Percentiles rank a stretch among this genome's conserved stretches.
These are phyloP conservation scores for Protomyces inundatus DNA, from an alignment of 1,139 yeast genomes.

Conservation along the genomic window DNA sequence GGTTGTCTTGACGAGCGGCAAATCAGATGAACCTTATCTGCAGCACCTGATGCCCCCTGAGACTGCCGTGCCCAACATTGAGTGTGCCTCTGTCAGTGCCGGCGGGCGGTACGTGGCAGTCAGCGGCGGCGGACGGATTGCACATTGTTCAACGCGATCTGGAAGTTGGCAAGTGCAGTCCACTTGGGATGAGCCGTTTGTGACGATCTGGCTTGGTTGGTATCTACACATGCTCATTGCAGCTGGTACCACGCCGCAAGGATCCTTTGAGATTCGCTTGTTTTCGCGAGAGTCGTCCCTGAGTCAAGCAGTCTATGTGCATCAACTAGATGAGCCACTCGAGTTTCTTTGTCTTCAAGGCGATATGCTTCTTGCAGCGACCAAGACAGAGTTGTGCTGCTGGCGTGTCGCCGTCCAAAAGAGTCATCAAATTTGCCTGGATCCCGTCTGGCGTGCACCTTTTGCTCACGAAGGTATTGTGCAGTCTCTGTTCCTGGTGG, in stretches of 20 bases:
- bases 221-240: constrained; percentile 41
- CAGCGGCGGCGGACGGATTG: constrained; percentile 44
- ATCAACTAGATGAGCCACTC: neutral
- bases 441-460: neutral
- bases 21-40: neutral
- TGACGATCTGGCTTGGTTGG: constrained; percentile 46
- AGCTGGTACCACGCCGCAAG: constrained; percentile 38
- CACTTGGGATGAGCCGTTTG: constrained; percentile 40
- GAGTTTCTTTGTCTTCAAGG: neutral
- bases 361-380: neutral
- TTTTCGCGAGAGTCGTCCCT: constrained; percentile 7
- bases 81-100: constrained; percentile 39
- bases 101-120: constrained; percentile 45
- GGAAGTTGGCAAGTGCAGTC: constrained; percentile 44
- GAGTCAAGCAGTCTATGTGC: neutral
- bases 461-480: neutral
- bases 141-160: constrained; percentile 41
- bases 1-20: neutral
- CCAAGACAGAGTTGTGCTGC: neutral
- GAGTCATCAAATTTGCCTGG: neutral
- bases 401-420: neutral
- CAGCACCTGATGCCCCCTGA: constrained; percentile 33
- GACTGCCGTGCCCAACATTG: constrained; percentile 30
- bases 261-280: constrained; percentile 5
- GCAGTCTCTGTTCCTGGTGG: neutral